phyloP scores from a whole-genome alignment of 116 monocot genomes.

The Papilionanthe hybrid region DNA sequence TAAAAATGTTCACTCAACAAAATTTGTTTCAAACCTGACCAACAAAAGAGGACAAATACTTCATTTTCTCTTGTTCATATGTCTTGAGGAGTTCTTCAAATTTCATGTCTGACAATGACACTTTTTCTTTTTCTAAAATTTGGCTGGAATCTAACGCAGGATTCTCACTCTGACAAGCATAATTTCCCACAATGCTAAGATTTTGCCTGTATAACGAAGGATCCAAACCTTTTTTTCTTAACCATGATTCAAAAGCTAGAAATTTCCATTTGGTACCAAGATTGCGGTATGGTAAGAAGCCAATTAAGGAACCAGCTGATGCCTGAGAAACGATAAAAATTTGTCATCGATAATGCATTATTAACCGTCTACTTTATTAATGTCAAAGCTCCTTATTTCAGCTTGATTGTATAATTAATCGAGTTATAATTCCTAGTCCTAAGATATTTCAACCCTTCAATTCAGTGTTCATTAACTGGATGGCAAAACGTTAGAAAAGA shows the following conservation, averaged over 20 bases:
- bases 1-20: conserved; percentile 1
- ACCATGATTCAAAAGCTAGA: conserved; percentile 94
- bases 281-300: conserved; percentile 88
- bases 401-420: neutral
- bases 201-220: conserved; percentile 62
- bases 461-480: neutral
- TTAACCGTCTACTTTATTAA: neutral
- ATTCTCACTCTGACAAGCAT: conserved; percentile 34
- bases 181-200: conserved; percentile 49
- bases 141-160: conserved; percentile 19
- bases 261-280: conserved; percentile 84
- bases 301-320: conserved; percentile 76
- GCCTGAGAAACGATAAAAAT: conserved; percentile 42
- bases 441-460: neutral
- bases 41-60: conserved; percentile 87
- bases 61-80: conserved; percentile 78
- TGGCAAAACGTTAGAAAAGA: neutral
- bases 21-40: conserved; percentile 61
- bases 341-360: conserved; percentile 6
- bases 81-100: conserved; percentile 64
- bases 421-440: neutral
- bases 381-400: neutral
- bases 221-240: conserved; percentile 73
- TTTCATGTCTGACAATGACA: conserved; percentile 34
- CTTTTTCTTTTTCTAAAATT: conserved; percentile 24